Evolutionary conservation across 2,329 filamentous ascomycete genomes (phyloP), one percentile per base, ranked within the genome.

Genomic region (Fusarium metavorans): DNA sequence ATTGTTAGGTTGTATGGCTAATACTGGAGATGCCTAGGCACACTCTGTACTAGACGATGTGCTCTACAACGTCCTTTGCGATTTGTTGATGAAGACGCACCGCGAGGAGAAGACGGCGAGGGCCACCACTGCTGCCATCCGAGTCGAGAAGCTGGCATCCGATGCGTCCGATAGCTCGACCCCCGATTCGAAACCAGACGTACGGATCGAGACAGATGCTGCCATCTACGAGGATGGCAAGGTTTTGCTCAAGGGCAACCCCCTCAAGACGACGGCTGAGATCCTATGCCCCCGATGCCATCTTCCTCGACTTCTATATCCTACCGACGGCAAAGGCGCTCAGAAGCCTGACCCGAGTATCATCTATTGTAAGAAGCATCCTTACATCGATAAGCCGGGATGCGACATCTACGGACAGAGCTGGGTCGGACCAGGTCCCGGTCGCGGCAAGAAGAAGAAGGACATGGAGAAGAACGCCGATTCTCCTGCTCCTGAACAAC

Each of bases 351-450:
- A 92, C 67, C 93, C 93, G 0, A 86, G 88, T 73, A 86, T 92
- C 75, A 90, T 92, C 75, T 95, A 95, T 86, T 96, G 94, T 88
- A 94, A 94, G 83, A 91, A 92, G 74, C 91, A 93, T 70, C 93
- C 93, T 0, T 95, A 93, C 85, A 93, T 94, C 70, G 90, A 94
- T 76, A 92, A 93, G 80, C 87, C 91, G 3, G 93, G 93, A 70
- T 93, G 92, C 83, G 93, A 96, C 82, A 94, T 95, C 74, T 95
- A 95, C 82, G 93, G 93, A 60, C 94, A 95, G 82, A 94, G 92
- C 32, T 95, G 94, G 88, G 92, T 94, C 16, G 91, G 91, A 20
- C 92, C 92, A 25, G 89, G 89, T 0, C 91, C 91, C 25, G 91
- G 91, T 16, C 89, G 92, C 70, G 93, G 93, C 70, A 94, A 93